Evolutionary conservation across 805 yeast genomes (phyloP).

Genomic region (Candida fluviatilis): DNA sequence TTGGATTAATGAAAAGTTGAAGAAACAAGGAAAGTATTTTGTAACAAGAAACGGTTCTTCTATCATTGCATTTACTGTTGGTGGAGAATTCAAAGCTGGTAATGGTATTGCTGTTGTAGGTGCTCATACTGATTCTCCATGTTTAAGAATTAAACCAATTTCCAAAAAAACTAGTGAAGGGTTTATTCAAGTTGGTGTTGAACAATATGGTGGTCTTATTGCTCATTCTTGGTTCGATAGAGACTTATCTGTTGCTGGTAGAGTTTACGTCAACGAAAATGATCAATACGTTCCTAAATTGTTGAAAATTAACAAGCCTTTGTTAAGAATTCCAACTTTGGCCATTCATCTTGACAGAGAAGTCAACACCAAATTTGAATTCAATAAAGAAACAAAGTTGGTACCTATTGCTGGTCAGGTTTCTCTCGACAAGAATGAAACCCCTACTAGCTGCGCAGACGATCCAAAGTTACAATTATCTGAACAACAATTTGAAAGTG

Average conservation of each 20-base stretch:
- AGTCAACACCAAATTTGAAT: constrained; percentile 74
- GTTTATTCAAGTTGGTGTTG: constrained; percentile 86
- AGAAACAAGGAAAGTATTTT: constrained; percentile 61
- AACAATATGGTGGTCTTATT: constrained; percentile 91
- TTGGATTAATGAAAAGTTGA: constrained; percentile 59
- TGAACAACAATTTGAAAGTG: constrained; percentile 57
- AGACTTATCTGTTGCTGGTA: constrained; percentile 86
- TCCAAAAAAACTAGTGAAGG: constrained; percentile 70
- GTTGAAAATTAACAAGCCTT: constrained; percentile 76
- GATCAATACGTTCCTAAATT: constrained; percentile 60
- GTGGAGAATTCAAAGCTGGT: constrained; percentile 68
- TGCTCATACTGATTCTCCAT: constrained; percentile 95
- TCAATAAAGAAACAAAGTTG: constrained; percentile 83
- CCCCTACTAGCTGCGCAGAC: constrained; percentile 38
- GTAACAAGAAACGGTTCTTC: constrained; percentile 91
- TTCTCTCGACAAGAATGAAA: constrained; percentile 19
- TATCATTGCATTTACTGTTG: constrained; percentile 81
- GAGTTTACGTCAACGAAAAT: constrained; percentile 64
- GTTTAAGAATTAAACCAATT: constrained; percentile 82
- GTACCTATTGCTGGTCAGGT: constrained; percentile 77
- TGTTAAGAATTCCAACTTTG: constrained; percentile 87
- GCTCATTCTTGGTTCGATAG: constrained; percentile 98
- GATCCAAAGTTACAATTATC: constrained; percentile 46
- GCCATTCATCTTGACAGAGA: constrained; percentile 88
- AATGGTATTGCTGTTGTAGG: constrained; percentile 87